Percentiles rank a stretch among this genome's conserved stretches.
Conservation (phyloP, 768 basidiomycete genomes). For the Kwoniella mangroviensis region DNA sequence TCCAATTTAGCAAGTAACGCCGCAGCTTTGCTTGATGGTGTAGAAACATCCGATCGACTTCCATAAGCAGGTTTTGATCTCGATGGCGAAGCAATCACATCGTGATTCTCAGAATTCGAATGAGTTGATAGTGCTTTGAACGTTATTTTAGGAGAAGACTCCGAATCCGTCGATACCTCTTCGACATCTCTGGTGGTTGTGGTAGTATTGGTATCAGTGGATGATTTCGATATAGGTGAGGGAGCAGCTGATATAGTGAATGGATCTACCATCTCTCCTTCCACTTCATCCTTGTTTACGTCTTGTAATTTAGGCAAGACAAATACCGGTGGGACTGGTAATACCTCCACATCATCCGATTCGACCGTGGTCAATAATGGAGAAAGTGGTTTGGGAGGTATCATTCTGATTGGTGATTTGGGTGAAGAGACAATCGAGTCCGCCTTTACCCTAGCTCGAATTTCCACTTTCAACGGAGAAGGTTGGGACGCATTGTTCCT, state of each 20-base stretch:
- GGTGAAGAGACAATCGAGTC: slow-evolving; percentile 12
- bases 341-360: background rate
- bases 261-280: background rate
- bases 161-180: background rate
- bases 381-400: slow-evolving; percentile 20
- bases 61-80: background rate
- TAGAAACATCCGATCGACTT: slow-evolving; percentile 24
- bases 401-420: slow-evolving; percentile 19
- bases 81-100: background rate
- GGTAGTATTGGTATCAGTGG: background rate
- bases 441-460: slow-evolving; percentile 9
- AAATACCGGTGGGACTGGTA: background rate
- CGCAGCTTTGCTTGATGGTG: slow-evolving; percentile 18
- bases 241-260: background rate
- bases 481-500: slow-evolving; percentile 3
- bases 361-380: slow-evolving; percentile 18
- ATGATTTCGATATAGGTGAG: slow-evolving; percentile 5
- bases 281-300: background rate
- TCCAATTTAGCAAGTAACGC: slow-evolving; percentile 26
- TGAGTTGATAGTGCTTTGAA: background rate
- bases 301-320: background rate
- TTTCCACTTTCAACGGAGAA: slow-evolving; percentile 20
- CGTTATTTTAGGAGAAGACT: background rate
- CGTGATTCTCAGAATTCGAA: background rate
- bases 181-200: background rate